phyloP scores from a whole-genome alignment of 208 protist genomes.

The Lotmaria passim region DNA sequence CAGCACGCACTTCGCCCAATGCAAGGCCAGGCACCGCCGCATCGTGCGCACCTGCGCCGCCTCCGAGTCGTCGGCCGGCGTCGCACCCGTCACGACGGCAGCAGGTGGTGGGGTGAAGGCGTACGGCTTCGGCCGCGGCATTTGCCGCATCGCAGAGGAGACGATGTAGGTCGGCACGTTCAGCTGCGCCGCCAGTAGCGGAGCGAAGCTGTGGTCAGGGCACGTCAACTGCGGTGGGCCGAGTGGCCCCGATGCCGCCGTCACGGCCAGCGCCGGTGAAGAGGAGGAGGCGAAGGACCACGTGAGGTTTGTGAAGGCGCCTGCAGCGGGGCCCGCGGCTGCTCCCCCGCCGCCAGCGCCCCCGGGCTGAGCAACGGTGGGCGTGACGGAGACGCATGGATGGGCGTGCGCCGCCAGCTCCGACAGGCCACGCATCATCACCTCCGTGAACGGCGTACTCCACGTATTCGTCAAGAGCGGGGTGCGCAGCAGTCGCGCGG shows the following conservation, averaged over 20 bases:
- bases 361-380: neutral
- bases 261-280: neutral
- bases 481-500: slow-evolving; percentile 45
- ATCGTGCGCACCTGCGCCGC: slow-evolving; percentile 40
- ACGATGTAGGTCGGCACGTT: slow-evolving; percentile 16
- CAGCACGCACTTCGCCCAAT: slow-evolving; percentile 62
- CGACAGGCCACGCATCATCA: slow-evolving; percentile 60
- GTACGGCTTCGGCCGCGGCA: slow-evolving; percentile 19
- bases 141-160: slow-evolving; percentile 8
- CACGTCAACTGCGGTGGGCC: slow-evolving; percentile 10
- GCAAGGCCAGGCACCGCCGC: slow-evolving; percentile 51
- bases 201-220: slow-evolving; percentile 11
- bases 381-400: slow-evolving; percentile 16
- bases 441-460: slow-evolving; percentile 59
- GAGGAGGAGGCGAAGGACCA: slow-evolving; percentile 20
- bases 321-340: neutral
- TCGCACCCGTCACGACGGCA: slow-evolving; percentile 43
- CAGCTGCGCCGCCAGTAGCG: slow-evolving; percentile 15
- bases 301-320: neutral
- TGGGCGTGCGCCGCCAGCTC: slow-evolving; percentile 43
- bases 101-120: slow-evolving; percentile 33
- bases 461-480: slow-evolving; percentile 40
- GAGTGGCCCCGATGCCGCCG: neutral
- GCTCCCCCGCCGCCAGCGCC: neutral
- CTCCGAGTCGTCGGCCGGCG: slow-evolving; percentile 35